Evolutionary conservation across 108 stramenopile genomes (phyloP).

Genomic region (Nitzschia inconspicua): DNA sequence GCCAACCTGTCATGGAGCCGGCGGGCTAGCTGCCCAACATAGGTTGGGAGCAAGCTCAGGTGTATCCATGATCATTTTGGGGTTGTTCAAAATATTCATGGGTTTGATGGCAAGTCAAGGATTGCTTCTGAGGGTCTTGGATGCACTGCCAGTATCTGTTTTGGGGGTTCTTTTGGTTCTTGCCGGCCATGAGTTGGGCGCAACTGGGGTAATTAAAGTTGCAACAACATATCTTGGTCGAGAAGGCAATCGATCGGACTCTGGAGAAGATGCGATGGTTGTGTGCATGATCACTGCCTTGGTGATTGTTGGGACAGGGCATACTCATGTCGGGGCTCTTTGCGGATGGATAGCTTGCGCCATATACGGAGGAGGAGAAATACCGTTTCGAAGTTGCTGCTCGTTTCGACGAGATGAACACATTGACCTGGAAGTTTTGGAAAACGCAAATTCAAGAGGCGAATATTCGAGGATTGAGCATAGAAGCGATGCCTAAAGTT

Average conservation of each 20-base stretch:
- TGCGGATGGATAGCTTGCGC: constrained; percentile 64
- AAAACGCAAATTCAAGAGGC: no score
- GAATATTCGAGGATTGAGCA: no score
- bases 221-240: no score
- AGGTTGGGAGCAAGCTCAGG: constrained; percentile 79
- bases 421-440: no score
- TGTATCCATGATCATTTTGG: constrained; percentile 71
- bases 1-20: constrained; percentile 89
- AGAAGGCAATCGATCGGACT: no score
- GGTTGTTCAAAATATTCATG: constrained; percentile 54
- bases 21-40: constrained; percentile 85
- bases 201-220: constrained; percentile 51
- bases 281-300: constrained; percentile 57
- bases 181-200: constrained; percentile 74
- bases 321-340: constrained; percentile 68
- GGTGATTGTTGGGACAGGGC: constrained; percentile 61
- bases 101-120: constrained; percentile 60
- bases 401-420: no score
- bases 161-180: constrained; percentile 72
- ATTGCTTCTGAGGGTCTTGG: constrained; percentile 47
- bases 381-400: constrained; percentile 27
- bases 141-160: constrained; percentile 66
- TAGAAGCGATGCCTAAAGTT: no score
- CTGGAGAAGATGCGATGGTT: constrained; percentile 28
- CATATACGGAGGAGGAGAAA: constrained; percentile 47